Evolutionary conservation across 805 yeast species (phyloP).

Genomic region (Yamadazyma ubonensis): DNA sequence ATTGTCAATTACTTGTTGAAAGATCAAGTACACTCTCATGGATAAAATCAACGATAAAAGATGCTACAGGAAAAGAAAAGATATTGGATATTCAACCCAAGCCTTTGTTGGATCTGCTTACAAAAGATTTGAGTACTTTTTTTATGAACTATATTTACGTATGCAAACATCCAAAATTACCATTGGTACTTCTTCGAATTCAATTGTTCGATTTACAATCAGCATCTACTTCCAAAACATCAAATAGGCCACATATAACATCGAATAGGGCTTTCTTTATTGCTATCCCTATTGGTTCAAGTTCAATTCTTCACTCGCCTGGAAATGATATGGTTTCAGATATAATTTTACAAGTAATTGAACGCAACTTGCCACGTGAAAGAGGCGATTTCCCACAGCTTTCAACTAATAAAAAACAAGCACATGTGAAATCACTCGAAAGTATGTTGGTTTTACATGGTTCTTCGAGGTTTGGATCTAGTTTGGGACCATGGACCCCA

Average conservation of each 20-base stretch:
- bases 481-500: slow-evolving; percentile 71
- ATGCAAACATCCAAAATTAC: slow-evolving; percentile 62
- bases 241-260: slow-evolving; percentile 40
- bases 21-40: slow-evolving; percentile 49
- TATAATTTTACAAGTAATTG: slow-evolving; percentile 60
- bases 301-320: slow-evolving; percentile 60
- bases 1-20: slow-evolving; percentile 62
- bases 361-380: slow-evolving; percentile 47
- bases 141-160: slow-evolving; percentile 65
- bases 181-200: slow-evolving; percentile 59
- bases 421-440: slow-evolving; percentile 45
- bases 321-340: slow-evolving; percentile 43
- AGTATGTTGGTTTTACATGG: slow-evolving; percentile 61
- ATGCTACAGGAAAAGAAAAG: slow-evolving; percentile 28
- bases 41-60: slow-evolving; percentile 48
- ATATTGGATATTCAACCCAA: slow-evolving; percentile 50
- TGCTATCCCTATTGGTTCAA: slow-evolving; percentile 66
- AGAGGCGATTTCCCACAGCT: slow-evolving; percentile 42
- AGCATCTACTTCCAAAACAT: slow-evolving; percentile 10
- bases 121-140: slow-evolving; percentile 47
- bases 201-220: slow-evolving; percentile 60
- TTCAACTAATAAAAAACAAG: slow-evolving; percentile 36
- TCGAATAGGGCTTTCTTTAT: slow-evolving; percentile 64
- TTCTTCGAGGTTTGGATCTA: slow-evolving; percentile 56
- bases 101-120: slow-evolving; percentile 47